Evolutionary conservation across 345 rosid genomes (phyloP).

Genomic region (Gossypium thurberi): DNA sequence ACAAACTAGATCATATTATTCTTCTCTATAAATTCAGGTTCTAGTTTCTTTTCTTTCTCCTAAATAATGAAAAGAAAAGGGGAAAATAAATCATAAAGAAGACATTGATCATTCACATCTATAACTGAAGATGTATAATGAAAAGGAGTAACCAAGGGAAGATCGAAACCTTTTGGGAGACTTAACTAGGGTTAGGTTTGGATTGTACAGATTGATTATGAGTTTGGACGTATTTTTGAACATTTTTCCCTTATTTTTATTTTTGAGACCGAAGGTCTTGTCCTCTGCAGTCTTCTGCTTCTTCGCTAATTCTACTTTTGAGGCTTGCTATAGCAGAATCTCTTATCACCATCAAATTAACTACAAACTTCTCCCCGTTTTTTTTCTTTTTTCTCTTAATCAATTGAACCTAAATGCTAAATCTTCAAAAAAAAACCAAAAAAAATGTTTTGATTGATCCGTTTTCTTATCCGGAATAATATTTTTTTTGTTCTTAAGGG

Average conservation of each 20-base stretch:
- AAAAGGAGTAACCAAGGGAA: background rate
- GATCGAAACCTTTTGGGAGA: conserved; percentile 39
- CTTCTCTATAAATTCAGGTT: background rate
- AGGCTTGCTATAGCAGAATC: conserved; percentile 66
- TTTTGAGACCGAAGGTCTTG: conserved; percentile 79
- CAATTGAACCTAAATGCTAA: too few relatives aligned
- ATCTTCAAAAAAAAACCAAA: too few relatives aligned
- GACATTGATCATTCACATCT: background rate
- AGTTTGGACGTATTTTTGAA: conserved; percentile 57
- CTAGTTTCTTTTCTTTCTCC: too few relatives aligned
- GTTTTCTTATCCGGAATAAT: background rate
- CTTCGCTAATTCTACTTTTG: conserved; percentile 61
- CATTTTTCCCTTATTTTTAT: conserved; percentile 71
- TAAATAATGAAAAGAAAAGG: background rate
- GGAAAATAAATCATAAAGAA: background rate
- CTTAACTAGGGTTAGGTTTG: conserved; percentile 35
- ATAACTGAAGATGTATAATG: too few relatives aligned
- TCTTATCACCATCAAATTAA: conserved; percentile 34
- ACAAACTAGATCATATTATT: too few relatives aligned
- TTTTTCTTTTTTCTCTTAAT: background rate
- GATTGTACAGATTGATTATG: conserved; percentile 62
- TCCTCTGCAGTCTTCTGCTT: conserved; percentile 75
- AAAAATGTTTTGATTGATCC: too few relatives aligned
- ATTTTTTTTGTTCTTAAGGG: background rate
- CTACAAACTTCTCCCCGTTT: background rate